phyloP scores from a whole-genome alignment of 176 grass and related monocot species.

The Avena eriantha region DNA sequence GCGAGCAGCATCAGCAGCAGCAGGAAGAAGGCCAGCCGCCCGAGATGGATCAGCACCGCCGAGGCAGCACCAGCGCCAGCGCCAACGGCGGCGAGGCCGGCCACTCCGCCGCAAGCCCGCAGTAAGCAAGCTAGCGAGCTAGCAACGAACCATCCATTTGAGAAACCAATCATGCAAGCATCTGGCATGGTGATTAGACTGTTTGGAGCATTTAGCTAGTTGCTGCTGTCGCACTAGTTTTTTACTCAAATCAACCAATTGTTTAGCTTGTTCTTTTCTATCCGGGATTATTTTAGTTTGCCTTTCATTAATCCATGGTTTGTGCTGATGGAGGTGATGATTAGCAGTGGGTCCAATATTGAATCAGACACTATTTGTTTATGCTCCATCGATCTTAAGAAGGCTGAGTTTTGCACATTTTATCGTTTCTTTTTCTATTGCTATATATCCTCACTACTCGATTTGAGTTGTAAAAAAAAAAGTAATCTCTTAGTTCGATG shows the following conservation, averaged over 20 bases:
- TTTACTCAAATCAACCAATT: slow-evolving; percentile 48
- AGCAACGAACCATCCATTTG: not conserved
- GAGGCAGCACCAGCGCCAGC: slow-evolving; percentile 25
- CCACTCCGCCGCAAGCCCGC: slow-evolving; percentile 52
- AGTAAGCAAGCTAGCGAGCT: slow-evolving; percentile 36
- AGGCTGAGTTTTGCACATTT: not conserved
- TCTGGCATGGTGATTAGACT: slow-evolving; percentile 45
- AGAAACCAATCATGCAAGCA: slow-evolving; percentile 38
- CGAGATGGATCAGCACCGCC: slow-evolving; percentile 46
- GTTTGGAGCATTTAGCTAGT: slow-evolving; percentile 33
- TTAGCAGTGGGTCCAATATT: slow-evolving; percentile 49
- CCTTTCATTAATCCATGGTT: slow-evolving; percentile 52
- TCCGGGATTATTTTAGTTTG: slow-evolving; percentile 51
- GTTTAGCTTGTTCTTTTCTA: slow-evolving; percentile 52
- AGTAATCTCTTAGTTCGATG: no score
- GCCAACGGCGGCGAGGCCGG: slow-evolving; percentile 51
- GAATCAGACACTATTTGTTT: slow-evolving; percentile 33
- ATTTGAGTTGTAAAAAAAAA: not conserved
- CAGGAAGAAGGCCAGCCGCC: slow-evolving; percentile 19
- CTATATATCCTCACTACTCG: not conserved
- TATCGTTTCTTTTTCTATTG: not conserved
- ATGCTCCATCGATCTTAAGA: slow-evolving; percentile 23
- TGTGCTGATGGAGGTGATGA: slow-evolving; percentile 58
- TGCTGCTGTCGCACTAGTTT: slow-evolving; percentile 51
- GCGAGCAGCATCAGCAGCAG: slow-evolving; percentile 43